A percentile compares a stretch with the other conserved stretches of the same genome.
phyloP scores from a whole-genome alignment of 192 early-diverging fungal species.

The Chytriomyces confervae region DNA sequence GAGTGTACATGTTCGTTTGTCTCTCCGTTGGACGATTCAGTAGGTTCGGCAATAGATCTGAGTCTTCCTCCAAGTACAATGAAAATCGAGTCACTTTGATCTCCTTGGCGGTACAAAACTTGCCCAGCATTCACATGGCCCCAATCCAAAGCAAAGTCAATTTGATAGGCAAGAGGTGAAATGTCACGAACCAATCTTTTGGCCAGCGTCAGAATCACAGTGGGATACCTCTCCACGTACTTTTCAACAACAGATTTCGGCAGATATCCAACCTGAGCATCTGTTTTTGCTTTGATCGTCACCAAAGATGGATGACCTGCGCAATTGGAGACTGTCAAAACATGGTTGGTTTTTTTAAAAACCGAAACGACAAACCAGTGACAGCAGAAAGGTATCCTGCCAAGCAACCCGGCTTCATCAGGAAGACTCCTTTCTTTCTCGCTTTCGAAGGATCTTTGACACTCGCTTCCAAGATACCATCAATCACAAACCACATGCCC shows the following conservation, averaged over 20 bases:
- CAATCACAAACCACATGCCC: conserved; percentile 92
- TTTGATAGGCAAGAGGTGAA: conserved; percentile 75
- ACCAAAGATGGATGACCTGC: conserved; percentile 84
- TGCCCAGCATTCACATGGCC: conserved; percentile 92
- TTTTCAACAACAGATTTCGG: conserved; percentile 83
- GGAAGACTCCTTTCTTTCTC: conserved; percentile 62
- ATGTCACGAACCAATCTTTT: conserved; percentile 82
- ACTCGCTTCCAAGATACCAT: conserved; percentile 81
- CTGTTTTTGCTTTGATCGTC: conserved; percentile 78
- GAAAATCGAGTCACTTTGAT: conserved; percentile 86
- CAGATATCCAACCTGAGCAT: conserved; percentile 86
- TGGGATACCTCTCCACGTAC: conserved; percentile 84
- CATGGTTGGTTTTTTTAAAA: not conserved
- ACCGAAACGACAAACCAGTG: conserved; percentile 56
- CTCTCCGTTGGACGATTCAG: conserved; percentile 32
- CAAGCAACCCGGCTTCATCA: conserved; percentile 82
- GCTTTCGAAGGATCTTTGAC: conserved; percentile 47
- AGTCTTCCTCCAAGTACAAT: conserved; percentile 93
- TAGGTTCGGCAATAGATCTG: conserved; percentile 77
- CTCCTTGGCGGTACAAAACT: conserved; percentile 87
- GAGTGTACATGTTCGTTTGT: conserved; percentile 14
- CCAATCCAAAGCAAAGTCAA: conserved; percentile 84
- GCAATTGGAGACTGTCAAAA: conserved; percentile 4
- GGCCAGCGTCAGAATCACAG: conserved; percentile 82
- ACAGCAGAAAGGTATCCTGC: conserved; percentile 93